Percentiles rank a stretch among this genome's conserved stretches.
Evolutionary conservation across 805 yeast genomes (phyloP).

Genomic region (Kuraishia hungarica): DNA sequence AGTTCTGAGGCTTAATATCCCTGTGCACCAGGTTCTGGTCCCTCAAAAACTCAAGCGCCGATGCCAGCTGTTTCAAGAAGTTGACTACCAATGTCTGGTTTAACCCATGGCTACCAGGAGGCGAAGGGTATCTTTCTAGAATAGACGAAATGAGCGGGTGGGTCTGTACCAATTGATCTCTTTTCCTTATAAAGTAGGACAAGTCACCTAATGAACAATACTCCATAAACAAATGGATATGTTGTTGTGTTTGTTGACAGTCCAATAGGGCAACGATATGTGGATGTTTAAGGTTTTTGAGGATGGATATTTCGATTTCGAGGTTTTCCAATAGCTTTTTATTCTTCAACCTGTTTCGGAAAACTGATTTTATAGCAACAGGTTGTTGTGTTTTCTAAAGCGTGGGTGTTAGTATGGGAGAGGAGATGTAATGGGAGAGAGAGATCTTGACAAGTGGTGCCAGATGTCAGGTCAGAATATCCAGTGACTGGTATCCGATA

Average conservation of each 20-base stretch:
- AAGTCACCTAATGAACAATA: conserved; percentile 94
- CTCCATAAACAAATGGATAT: conserved; percentile 91
- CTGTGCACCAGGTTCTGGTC: conserved; percentile 84
- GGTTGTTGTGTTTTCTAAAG: conserved; percentile 34
- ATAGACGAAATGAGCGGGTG: conserved; percentile 76
- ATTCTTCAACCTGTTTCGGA: conserved; percentile 71
- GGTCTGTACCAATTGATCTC: conserved; percentile 59
- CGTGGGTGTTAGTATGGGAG: no score
- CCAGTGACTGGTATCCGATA: no score
- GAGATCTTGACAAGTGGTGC: no score
- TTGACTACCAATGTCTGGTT: conserved; percentile 73
- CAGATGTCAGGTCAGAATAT: no score
- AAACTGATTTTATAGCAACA: conserved; percentile 86
- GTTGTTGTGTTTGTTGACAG: conserved; percentile 63
- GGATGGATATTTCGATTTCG: conserved; percentile 85
- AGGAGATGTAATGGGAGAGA: no score
- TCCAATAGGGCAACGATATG: conserved; percentile 86
- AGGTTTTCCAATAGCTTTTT: conserved; percentile 84
- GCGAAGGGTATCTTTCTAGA: conserved; percentile 77
- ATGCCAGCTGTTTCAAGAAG: conserved; percentile 77
- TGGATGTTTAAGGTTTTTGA: conserved; percentile 84
- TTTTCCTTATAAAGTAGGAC: conserved; percentile 73
- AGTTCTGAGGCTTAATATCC: conserved; percentile 86
- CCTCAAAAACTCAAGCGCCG: conserved; percentile 77
- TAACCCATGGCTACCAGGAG: conserved; percentile 66